These are phyloP conservation scores for Colletotrichum spaethianum DNA, from an alignment of 2,329 filamentous ascomycete species.

Conservation along the genomic window DNA sequence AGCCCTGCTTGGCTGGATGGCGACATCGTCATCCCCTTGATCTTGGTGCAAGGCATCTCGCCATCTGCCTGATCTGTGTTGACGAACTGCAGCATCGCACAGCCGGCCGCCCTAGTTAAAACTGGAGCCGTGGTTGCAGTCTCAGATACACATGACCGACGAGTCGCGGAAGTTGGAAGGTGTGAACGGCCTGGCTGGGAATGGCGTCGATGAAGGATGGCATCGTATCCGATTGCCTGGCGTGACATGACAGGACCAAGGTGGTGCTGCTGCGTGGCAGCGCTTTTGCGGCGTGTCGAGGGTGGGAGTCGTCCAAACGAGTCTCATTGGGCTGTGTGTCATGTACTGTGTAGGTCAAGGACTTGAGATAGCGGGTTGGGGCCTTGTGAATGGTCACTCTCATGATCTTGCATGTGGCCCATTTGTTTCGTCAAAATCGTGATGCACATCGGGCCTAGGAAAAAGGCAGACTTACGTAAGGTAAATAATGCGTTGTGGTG, in stretches of 20 bases:
- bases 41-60: constrained; percentile 28
- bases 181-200: constrained; percentile 21
- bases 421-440: constrained; percentile 5
- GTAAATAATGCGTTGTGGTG: background rate
- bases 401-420: constrained; percentile 16
- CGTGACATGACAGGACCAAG: constrained; percentile 18
- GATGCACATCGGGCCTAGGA: background rate
- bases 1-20: constrained; percentile 31
- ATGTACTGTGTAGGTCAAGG: background rate
- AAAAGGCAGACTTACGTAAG: constrained; percentile 16
- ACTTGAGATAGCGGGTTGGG: constrained; percentile 13
- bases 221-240: constrained; percentile 27
- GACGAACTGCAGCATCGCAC: constrained; percentile 33
- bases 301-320: background rate
- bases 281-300: background rate
- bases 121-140: constrained; percentile 21
- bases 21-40: constrained; percentile 33
- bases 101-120: constrained; percentile 12
- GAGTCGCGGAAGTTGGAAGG: constrained; percentile 16
- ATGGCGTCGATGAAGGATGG: constrained; percentile 15
- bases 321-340: background rate
- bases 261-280: background rate
- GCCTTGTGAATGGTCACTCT: constrained; percentile 15
- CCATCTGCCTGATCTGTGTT: constrained; percentile 35
- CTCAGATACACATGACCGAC: constrained; percentile 36